Percentiles rank a stretch among this genome's conserved stretches.
Evolutionary conservation across 805 yeast genomes (phyloP).

Genomic region (Wickerhamiella azyma): DNA sequence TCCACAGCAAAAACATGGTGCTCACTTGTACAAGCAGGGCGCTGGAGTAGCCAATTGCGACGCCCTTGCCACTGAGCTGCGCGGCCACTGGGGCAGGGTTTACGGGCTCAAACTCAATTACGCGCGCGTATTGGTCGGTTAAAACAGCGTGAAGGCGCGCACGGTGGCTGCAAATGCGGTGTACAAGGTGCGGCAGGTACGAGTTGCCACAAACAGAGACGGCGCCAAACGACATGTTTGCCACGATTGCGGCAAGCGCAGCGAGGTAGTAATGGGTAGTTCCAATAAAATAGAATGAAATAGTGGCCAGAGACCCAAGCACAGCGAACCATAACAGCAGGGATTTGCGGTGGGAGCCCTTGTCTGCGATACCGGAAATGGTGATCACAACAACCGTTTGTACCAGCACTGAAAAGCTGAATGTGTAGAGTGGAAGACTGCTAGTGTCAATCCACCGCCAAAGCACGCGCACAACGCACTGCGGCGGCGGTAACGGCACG

Average conservation of each 20-base stretch:
- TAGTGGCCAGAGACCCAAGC: conserved; percentile 44
- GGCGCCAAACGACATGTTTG: conserved; percentile 62
- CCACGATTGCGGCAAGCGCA: conserved; percentile 41
- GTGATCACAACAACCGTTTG: conserved; percentile 60
- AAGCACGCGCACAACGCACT: conserved; percentile 38
- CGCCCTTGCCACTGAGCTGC: conserved; percentile 41
- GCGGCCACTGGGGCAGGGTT: conserved; percentile 29
- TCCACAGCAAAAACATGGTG: conserved; percentile 38
- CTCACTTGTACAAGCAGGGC: conserved; percentile 53
- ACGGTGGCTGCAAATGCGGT: conserved; percentile 11
- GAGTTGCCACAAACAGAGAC: conserved; percentile 73
- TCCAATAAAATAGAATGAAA: conserved; percentile 30
- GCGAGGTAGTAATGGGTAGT: conserved; percentile 37
- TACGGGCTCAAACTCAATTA: conserved; percentile 7
- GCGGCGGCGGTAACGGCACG: conserved; percentile 19
- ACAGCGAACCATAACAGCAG: conserved; percentile 44
- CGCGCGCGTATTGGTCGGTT: conserved; percentile 16
- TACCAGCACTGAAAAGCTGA: conserved; percentile 55
- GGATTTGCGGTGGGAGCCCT: conserved; percentile 46
- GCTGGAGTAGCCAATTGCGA: conserved; percentile 55
- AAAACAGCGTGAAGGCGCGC: conserved; percentile 10
- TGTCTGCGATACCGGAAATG: conserved; percentile 58
- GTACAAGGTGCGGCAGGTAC: conserved; percentile 46
- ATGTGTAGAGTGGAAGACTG: conserved; percentile 59
- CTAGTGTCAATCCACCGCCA: conserved; percentile 51